These are phyloP conservation scores for Debaryomyces prosopidis DNA, from an alignment of 805 yeast species.

Conservation along the genomic window DNA sequence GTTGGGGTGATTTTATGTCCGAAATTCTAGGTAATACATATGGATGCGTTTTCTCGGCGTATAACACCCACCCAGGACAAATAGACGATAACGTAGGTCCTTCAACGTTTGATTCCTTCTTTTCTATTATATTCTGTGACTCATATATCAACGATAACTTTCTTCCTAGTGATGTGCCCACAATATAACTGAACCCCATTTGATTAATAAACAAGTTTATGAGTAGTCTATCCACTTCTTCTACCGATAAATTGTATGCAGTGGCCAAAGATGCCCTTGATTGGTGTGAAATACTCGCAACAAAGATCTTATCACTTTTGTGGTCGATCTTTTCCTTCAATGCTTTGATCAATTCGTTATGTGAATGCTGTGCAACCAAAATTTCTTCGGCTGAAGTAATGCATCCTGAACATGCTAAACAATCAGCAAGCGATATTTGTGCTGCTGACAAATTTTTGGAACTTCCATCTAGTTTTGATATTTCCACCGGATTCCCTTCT, in stretches of 20 bases:
- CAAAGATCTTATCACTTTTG: constrained; percentile 47
- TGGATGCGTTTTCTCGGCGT: constrained; percentile 95
- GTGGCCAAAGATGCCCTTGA: constrained; percentile 78
- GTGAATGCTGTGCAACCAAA: constrained; percentile 86
- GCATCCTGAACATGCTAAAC: constrained; percentile 96
- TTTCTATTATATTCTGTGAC: constrained; percentile 43
- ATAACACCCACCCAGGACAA: constrained; percentile 96
- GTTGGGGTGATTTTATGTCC: constrained; percentile 86
- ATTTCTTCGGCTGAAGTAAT: constrained; percentile 97
- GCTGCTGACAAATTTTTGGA: constrained; percentile 66
- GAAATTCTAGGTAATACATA: constrained; percentile 71
- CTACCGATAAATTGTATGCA: constrained; percentile 56
- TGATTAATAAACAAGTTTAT: constrained; percentile 55
- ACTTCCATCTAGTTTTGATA: constrained; percentile 59
- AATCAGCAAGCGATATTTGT: constrained; percentile 85
- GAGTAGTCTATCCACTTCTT: constrained; percentile 60
- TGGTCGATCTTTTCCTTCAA: constrained; percentile 33
- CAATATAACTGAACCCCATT: constrained; percentile 71
- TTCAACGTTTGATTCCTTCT: constrained; percentile 26
- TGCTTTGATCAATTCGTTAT: constrained; percentile 69
- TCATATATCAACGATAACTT: constrained; percentile 55
- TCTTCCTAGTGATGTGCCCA: constrained; percentile 85
- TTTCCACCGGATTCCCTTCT: constrained; percentile 66
- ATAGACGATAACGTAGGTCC: constrained; percentile 67
- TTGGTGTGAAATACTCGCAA: constrained; percentile 83